A percentile compares a stretch with the other conserved stretches of the same genome.
Evolutionary conservation across 1,139 yeast species (phyloP).

Genomic region (Yamadazyma pseudoaaseri): DNA sequence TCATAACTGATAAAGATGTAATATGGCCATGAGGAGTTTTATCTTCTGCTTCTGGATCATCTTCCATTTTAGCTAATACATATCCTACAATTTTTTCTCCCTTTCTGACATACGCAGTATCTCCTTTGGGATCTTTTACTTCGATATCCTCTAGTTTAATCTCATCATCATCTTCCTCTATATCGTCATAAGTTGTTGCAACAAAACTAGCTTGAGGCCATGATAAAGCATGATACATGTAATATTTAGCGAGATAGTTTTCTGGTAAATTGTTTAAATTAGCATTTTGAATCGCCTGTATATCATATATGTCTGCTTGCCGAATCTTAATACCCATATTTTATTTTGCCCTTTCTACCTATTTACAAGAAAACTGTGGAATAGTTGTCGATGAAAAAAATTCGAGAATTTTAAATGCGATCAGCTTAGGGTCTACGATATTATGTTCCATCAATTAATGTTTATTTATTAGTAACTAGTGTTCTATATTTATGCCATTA

Average conservation of each 20-base stretch:
- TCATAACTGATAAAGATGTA: conserved; percentile 90
- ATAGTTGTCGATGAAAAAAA: not conserved
- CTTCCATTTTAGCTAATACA: conserved; percentile 95
- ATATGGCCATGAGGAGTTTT: conserved; percentile 89
- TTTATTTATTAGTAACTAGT: too few species aligned
- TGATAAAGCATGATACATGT: conserved; percentile 86
- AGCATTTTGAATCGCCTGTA: conserved; percentile 96
- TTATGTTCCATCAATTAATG: too few species aligned
- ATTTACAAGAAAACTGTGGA: conserved; percentile 6
- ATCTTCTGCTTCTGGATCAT: conserved; percentile 75
- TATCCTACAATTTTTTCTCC: conserved; percentile 91
- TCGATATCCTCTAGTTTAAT: conserved; percentile 26
- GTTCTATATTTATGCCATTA: not conserved
- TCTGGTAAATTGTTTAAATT: conserved; percentile 92
- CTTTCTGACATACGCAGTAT: conserved; percentile 54
- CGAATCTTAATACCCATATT: conserved; percentile 83
- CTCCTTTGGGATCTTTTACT: conserved; percentile 47
- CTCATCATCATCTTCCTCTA: conserved; percentile 34
- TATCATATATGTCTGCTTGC: conserved; percentile 81
- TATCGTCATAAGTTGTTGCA: conserved; percentile 68
- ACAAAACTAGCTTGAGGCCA: conserved; percentile 99
- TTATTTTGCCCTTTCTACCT: conserved; percentile 1
- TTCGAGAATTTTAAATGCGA: not conserved
- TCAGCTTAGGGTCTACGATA: not conserved
- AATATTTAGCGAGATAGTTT: conserved; percentile 88